Conservation (phyloP, 139 green algal species). For the Coccomyxa sp. region DNA sequence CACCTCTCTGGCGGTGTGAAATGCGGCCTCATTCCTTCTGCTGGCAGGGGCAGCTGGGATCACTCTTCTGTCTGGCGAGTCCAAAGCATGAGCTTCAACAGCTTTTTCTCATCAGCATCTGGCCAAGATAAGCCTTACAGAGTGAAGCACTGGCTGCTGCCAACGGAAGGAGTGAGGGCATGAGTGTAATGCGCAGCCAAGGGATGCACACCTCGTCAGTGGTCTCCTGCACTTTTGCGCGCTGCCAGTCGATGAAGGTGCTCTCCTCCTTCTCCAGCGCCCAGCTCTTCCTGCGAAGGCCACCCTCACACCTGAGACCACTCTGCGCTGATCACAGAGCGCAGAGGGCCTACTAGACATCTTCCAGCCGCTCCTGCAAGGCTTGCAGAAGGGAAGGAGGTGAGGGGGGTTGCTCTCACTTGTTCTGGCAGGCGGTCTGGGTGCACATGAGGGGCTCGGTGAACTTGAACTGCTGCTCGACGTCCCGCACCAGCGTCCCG, state of each 20-base stretch:
- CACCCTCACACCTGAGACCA: background rate
- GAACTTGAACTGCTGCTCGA: conserved; percentile 98
- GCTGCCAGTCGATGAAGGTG: conserved; percentile 98
- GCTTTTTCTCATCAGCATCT: too few species aligned
- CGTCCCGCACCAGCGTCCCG: conserved; percentile 47
- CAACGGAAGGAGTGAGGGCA: too few species aligned
- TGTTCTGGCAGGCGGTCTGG: conserved; percentile 87
- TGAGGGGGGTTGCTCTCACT: conserved; percentile 22
- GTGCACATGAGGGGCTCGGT: conserved; percentile 89
- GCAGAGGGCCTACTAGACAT: too few species aligned
- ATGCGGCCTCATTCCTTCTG: too few species aligned
- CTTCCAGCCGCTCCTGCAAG: background rate
- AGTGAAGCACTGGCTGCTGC: too few species aligned
- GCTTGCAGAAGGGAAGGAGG: background rate
- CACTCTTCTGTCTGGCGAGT: too few species aligned
- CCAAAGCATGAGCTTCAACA: too few species aligned
- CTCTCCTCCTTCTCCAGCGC: conserved; percentile 82
- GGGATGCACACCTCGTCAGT: conserved; percentile 71
- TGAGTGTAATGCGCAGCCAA: background rate
- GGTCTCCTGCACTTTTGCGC: conserved; percentile 92
- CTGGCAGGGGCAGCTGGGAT: too few species aligned
- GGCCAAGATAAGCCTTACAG: too few species aligned
- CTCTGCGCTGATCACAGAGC: too few species aligned
- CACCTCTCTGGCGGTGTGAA: too few species aligned
- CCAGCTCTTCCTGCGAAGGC: conserved; percentile 60